These are phyloP conservation scores for Suillus luteus DNA, from an alignment of 768 basidiomycete genomes.

Conservation along the genomic window DNA sequence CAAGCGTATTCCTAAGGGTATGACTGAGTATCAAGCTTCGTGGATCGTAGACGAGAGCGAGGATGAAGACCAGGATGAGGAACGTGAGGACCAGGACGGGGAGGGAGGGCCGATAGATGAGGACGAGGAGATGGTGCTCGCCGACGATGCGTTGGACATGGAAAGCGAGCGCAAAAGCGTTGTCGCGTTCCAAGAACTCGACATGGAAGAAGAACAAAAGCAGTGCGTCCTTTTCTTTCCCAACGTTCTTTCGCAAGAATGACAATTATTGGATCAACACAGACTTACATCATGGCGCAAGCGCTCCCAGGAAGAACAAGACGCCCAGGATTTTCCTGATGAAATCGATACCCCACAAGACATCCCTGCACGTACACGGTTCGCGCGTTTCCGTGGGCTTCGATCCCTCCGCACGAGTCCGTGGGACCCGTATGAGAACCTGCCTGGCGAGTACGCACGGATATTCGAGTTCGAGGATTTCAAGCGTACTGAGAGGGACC, in stretches of 20 bases:
- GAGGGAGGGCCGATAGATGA: slow-evolving; percentile 40
- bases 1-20: slow-evolving; percentile 90
- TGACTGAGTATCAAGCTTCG: slow-evolving; percentile 94
- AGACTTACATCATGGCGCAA: slow-evolving; percentile 73
- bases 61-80: slow-evolving; percentile 54
- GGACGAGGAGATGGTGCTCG: slow-evolving; percentile 65
- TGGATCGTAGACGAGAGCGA: slow-evolving; percentile 91
- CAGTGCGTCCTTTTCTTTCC: slow-evolving; percentile 56
- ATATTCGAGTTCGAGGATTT: slow-evolving; percentile 98
- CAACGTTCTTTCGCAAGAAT: slow-evolving; percentile 2
- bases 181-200: slow-evolving; percentile 74
- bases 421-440: slow-evolving; percentile 97
- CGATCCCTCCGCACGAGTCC: slow-evolving; percentile 92
- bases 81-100: slow-evolving; percentile 44
- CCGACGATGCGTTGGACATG: slow-evolving; percentile 54
- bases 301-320: slow-evolving; percentile 73
- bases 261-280: slow-evolving; percentile 4
- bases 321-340: slow-evolving; percentile 90
- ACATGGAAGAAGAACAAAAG: slow-evolving; percentile 80
- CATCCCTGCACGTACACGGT: slow-evolving; percentile 73
- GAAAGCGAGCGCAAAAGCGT: slow-evolving; percentile 55
- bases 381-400: slow-evolving; percentile 91
- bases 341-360: slow-evolving; percentile 95
- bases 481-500: slow-evolving; percentile 76
- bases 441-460: slow-evolving; percentile 90